Percentiles rank a stretch among this genome's conserved stretches.
phyloP scores from a whole-genome alignment of 179 eudicot species.

The Actinidia polygama region DNA sequence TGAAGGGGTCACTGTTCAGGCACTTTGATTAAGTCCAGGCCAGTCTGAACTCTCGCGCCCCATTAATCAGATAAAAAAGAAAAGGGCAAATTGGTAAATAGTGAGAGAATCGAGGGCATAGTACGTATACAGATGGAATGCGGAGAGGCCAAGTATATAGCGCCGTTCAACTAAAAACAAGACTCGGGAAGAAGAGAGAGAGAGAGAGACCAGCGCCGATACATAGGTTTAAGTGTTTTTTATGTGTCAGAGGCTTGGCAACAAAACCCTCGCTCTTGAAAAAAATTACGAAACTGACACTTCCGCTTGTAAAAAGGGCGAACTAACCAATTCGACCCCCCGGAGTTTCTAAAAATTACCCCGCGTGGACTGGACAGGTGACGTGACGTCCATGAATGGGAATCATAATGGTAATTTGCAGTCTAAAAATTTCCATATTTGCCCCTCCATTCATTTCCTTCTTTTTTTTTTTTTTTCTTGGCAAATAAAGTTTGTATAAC shows the following conservation, averaged over 20 bases:
- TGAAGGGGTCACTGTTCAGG: background rate
- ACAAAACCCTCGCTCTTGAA: background rate
- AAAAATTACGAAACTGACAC: conserved; percentile 3
- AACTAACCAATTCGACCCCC: background rate
- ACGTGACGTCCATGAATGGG: background rate
- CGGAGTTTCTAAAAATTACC: background rate
- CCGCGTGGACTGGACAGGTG: background rate
- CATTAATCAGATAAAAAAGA: background rate
- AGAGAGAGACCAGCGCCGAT: conserved; percentile 8
- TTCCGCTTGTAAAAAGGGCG: background rate
- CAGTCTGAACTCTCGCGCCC: background rate
- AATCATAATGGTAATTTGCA: background rate
- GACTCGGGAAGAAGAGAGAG: background rate
- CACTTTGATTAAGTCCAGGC: background rate
- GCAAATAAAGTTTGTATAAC: too few relatives aligned
- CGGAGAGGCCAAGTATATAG: background rate
- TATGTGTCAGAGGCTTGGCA: background rate
- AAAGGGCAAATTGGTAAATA: conserved; percentile 11
- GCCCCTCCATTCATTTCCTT: background rate
- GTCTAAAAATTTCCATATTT: too few relatives aligned
- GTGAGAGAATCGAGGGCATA: conserved; percentile 5
- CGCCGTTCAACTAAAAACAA: conserved; percentile 10
- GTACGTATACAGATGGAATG: background rate
- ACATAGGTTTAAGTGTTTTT: conserved; percentile 1
- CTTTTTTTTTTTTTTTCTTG: too few relatives aligned